Conservation (phyloP, 169 alveolate species). For the Neospora caninum region DNA sequence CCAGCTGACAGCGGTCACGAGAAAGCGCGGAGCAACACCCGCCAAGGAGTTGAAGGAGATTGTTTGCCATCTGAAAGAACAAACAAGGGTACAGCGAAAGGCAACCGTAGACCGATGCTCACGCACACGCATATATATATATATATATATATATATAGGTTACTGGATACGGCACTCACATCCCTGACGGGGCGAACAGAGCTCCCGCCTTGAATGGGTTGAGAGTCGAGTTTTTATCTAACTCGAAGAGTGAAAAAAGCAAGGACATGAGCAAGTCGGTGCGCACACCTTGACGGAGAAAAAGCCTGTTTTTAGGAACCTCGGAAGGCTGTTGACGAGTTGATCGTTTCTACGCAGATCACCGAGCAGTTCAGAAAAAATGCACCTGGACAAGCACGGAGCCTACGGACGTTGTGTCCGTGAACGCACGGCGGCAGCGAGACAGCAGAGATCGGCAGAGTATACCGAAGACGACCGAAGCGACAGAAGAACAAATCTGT, state of each 20-base stretch:
- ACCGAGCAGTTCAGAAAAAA: no score
- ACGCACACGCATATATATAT: neutral
- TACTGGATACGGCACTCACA: neutral
- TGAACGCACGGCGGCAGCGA: neutral
- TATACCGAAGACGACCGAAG: neutral
- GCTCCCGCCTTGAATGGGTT: no score
- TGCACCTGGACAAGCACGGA: no score
- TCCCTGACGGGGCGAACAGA: no score
- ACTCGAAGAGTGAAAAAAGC: no score
- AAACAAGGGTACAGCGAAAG: neutral
- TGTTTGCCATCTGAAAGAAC: conserved; percentile 46
- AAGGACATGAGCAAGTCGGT: no score
- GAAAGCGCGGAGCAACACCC: conserved; percentile 49
- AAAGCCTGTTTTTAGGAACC: no score
- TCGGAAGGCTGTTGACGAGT: no score
- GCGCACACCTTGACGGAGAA: no score
- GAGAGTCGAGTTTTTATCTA: no score
- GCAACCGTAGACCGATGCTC: neutral
- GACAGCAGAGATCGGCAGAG: neutral
- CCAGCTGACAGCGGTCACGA: conserved; percentile 50
- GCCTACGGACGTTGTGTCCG: no score
- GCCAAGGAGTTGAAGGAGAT: conserved; percentile 52
- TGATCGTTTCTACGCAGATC: no score
- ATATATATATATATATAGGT: neutral
- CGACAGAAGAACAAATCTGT: neutral